A percentile compares a stretch with the other conserved stretches of the same genome.
Conservation (phyloP, 306 rosid genomes). For the Trifolium fragiferum region DNA sequence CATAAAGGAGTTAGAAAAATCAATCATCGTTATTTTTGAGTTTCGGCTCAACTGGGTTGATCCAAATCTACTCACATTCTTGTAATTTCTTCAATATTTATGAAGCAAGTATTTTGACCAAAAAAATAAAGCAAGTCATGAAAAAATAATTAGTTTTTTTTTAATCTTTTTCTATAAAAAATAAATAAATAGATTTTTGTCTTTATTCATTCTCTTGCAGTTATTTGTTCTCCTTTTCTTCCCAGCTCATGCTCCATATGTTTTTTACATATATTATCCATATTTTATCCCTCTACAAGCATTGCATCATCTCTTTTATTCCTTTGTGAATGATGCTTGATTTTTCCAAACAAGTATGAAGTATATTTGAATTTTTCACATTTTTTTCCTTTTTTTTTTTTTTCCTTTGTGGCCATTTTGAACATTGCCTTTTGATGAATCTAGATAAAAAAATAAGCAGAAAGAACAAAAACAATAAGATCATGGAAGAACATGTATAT, state of each 20-base stretch:
- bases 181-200: neutral
- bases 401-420: slow-evolving; percentile 5
- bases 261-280: no score
- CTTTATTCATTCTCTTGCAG: neutral
- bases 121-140: neutral
- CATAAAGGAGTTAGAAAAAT: no score
- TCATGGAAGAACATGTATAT: neutral
- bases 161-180: no score
- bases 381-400: neutral
- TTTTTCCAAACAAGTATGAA: neutral
- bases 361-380: neutral
- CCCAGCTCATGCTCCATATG: neutral
- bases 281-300: no score
- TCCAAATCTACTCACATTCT: neutral
- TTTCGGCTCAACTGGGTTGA: no score
- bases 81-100: neutral
- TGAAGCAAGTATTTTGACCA: neutral
- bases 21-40: no score
- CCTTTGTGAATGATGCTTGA: slow-evolving; percentile 6
- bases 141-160: neutral
- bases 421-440: slow-evolving; percentile 3
- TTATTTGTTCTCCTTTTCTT: neutral
- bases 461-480: neutral
- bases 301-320: neutral
- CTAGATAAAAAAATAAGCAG: neutral